Base-by-base conservation (phyloP, 1,284 basidiomycete species). In the Austroboletus niveus region DNA sequence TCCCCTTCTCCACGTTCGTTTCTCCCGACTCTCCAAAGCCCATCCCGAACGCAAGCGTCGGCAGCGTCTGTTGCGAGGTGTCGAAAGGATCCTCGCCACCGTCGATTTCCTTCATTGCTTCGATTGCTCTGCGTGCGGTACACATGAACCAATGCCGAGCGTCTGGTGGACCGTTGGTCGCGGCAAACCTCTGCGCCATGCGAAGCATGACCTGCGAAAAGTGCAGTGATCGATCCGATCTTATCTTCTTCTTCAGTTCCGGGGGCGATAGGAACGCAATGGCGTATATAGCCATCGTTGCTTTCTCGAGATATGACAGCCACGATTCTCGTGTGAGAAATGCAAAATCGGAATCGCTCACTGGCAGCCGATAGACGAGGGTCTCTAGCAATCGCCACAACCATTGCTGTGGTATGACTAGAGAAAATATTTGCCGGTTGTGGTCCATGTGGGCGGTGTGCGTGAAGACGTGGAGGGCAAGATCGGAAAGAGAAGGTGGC, bases 51-150 rank as follows among this genome's bases (percentile, higher is more conserved):
- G 79, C 77, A 57, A 85, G 77, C 39, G 74, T 81, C 5, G 87
- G 78, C 8, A 74, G 70, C 51, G 69, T 76, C 39, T 78, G 68
- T 56, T 82, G 77, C 6, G 80, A 76, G 4, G 78, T 79, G 63
- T 89, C 87, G 61, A 90, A 87, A 46, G 82, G 76, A 63, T 93
- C 89, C 57, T 79, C 79, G 5, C 78, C 82, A 54, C 90, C 91
- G 65, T 94, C 92, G 49, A 98, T 74, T 43, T 94, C 73, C 62
- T 91, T 91, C 72, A 97, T 76, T 1, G 87, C 83, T 71, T 97
- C 93, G 42, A 93, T 78, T 30, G 90, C 82, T 55, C 95, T 78
- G 40, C 90, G 80, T 45, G 86, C 82, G 45, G 87, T 80, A 36
- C 86, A 77, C 47, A 75, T 65, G 63, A 87, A 92, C 54, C 79